phyloP scores from a whole-genome alignment of 139 green algal species.

The Yamagishiella unicocca region DNA sequence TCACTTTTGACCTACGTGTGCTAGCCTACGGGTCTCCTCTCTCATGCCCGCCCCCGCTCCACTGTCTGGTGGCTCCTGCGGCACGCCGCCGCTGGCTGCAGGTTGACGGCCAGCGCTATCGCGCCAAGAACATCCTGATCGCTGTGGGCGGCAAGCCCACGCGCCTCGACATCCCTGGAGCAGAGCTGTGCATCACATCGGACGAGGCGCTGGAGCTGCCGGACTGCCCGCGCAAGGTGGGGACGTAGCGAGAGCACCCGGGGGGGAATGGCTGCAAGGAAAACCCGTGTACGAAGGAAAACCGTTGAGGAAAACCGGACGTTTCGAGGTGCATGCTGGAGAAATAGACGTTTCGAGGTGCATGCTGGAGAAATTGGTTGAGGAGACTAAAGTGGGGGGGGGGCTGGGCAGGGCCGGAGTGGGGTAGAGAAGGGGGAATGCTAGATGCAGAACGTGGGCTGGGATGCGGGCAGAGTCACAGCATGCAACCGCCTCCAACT shows the following conservation, averaged over 20 bases:
- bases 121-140: conserved; percentile 91
- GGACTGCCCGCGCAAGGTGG: conserved; percentile 63
- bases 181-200: conserved; percentile 91
- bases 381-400: no score
- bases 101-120: conserved; percentile 64
- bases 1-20: no score
- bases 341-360: no score
- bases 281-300: neutral
- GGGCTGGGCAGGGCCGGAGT: no score
- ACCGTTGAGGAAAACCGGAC: neutral
- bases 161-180: conserved; percentile 87
- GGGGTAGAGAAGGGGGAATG: no score
- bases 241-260: neutral
- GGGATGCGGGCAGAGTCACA: neutral
- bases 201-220: conserved; percentile 94
- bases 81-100: neutral
- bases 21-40: no score
- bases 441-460: no score
- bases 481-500: neutral
- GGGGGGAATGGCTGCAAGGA: neutral
- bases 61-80: no score
- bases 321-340: no score
- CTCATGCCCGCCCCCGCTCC: no score
- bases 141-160: conserved; percentile 87
- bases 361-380: no score